Evolutionary conservation across 805 yeast genomes (phyloP).

Genomic region (Ogataea siamensis): DNA sequence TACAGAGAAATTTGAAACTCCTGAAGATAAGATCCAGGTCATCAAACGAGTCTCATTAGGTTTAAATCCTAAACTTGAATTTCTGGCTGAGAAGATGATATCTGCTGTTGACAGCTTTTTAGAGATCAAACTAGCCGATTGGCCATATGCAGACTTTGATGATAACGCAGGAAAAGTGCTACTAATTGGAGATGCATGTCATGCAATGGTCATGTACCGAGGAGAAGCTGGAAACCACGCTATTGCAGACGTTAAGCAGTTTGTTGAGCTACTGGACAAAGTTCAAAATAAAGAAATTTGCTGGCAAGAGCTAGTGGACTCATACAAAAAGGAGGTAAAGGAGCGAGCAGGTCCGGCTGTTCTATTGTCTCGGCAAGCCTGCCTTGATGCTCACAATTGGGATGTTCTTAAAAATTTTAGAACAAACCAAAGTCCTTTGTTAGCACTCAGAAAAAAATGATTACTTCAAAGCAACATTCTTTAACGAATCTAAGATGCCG

Average conservation of each 20-base stretch:
- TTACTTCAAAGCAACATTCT: neutral
- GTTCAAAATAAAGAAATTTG: neutral
- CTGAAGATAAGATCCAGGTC: slow-evolving; percentile 9
- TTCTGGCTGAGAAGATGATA: slow-evolving; percentile 14
- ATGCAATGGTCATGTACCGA: slow-evolving; percentile 33
- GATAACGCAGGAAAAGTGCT: slow-evolving; percentile 26
- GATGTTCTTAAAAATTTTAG: slow-evolving; percentile 12
- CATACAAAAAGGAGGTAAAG: slow-evolving; percentile 13
- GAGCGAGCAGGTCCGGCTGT: slow-evolving; percentile 22
- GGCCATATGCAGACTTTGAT: slow-evolving; percentile 19
- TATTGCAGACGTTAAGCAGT: slow-evolving; percentile 19
- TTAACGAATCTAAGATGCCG: slow-evolving; percentile 12
- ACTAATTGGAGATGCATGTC: slow-evolving; percentile 37
- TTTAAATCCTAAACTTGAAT: slow-evolving; percentile 7
- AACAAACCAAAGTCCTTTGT: slow-evolving; percentile 22
- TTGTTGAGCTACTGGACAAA: slow-evolving; percentile 11
- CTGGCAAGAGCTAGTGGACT: slow-evolving; percentile 11
- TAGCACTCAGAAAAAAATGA: slow-evolving; percentile 15
- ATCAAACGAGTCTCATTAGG: slow-evolving; percentile 14
- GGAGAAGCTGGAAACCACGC: slow-evolving; percentile 26
- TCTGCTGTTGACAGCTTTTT: slow-evolving; percentile 6
- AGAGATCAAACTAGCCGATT: slow-evolving; percentile 18
- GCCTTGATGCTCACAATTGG: slow-evolving; percentile 31
- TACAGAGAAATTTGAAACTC: slow-evolving; percentile 10
- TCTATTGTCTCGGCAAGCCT: slow-evolving; percentile 28